These are phyloP conservation scores for Chamaecyparis obtusa DNA, from an alignment of 75 land plant species.

Conservation along the genomic window DNA sequence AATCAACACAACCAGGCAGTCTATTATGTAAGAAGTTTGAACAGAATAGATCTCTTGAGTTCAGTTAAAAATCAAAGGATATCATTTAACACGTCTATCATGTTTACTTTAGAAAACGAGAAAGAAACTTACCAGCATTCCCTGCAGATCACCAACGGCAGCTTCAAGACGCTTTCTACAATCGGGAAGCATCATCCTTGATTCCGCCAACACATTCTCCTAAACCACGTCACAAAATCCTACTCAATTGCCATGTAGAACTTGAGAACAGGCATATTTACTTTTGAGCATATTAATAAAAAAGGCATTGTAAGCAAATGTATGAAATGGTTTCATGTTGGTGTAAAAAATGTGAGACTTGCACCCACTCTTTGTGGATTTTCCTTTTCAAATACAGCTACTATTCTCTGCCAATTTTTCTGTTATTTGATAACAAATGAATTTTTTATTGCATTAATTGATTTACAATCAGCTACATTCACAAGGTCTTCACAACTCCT, in stretches of 20 bases:
- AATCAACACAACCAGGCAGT: constrained; percentile 5
- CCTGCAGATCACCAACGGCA: constrained; percentile 65
- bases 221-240: constrained; percentile 16
- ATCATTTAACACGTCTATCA: neutral
- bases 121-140: constrained; percentile 46
- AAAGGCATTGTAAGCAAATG: neutral
- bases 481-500: neutral
- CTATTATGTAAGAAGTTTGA: neutral
- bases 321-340: neutral
- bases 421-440: neutral
- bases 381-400: neutral
- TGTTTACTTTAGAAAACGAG: neutral
- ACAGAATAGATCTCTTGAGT: neutral
- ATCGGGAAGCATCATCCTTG: constrained; percentile 96
- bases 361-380: neutral
- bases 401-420: neutral
- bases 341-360: neutral
- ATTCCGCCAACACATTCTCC: constrained; percentile 90
- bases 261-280: neutral
- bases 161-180: constrained; percentile 78
- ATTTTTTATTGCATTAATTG: neutral
- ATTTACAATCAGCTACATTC: neutral
- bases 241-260: neutral
- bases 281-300: neutral
- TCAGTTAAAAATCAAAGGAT: neutral